phyloP scores from a whole-genome alignment of 1,284 basidiomycete species.

The Neotropicomus parvogracilis region DNA sequence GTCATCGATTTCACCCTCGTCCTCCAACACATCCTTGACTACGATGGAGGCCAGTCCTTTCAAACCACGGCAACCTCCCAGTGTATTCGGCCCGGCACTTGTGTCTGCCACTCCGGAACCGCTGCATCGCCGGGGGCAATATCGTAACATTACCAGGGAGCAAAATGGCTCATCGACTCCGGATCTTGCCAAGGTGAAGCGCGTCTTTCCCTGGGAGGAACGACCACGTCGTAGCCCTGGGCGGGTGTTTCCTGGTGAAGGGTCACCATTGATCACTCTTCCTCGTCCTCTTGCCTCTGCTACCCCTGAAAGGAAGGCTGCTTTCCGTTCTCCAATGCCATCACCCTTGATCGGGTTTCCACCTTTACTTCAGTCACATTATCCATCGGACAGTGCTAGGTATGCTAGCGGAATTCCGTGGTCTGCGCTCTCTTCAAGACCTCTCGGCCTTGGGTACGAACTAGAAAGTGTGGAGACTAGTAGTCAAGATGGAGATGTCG shows the following conservation, averaged over 20 bases:
- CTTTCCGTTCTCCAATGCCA: conserved; percentile 28
- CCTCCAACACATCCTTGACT: conserved; percentile 30
- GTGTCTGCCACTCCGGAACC: conserved; percentile 56
- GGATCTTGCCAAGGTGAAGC: conserved; percentile 68
- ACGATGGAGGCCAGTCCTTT: conserved; percentile 24
- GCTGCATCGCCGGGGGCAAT: conserved; percentile 57
- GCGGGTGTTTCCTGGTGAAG: conserved; percentile 74
- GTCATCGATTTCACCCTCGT: conserved; percentile 19
- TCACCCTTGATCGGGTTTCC: conserved; percentile 46
- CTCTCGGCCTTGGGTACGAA: conserved; percentile 45
- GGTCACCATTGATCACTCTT: conserved; percentile 48
- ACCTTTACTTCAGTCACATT: conserved; percentile 58
- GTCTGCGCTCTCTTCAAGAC: conserved; percentile 42
- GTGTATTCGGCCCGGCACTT: conserved; percentile 56
- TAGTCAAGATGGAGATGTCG: conserved; percentile 79
- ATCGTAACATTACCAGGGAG: conserved; percentile 56
- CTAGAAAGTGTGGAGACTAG: conserved; percentile 58
- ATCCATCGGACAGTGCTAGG: conserved; percentile 80
- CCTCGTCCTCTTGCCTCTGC: conserved; percentile 32
- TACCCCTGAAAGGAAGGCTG: conserved; percentile 24
- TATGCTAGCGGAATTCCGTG: conserved; percentile 66
- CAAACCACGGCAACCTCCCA: conserved; percentile 34
- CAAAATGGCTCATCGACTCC: conserved; percentile 47
- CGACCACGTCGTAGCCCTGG: conserved; percentile 59
- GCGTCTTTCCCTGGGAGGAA: conserved; percentile 94